Evolutionary conservation across 495 filamentous ascomycete species (phyloP).

Genomic region (Lentithecium fluviatile): DNA sequence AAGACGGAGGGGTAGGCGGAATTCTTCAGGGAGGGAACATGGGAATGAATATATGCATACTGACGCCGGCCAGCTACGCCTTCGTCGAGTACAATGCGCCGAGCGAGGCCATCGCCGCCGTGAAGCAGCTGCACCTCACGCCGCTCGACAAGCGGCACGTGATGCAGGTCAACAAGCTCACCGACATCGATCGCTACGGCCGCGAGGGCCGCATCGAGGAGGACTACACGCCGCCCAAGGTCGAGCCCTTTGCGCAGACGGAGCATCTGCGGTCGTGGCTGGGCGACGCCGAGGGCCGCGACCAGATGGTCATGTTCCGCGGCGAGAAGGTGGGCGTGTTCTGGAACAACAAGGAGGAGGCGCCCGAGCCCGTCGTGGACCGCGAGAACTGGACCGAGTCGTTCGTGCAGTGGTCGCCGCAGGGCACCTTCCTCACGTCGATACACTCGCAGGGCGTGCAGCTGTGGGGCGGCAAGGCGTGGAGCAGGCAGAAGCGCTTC

Average conservation of each 20-base stretch:
- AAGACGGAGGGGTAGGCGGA: conserved; percentile 74
- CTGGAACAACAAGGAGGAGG: conserved; percentile 95
- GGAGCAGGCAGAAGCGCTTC: conserved; percentile 88
- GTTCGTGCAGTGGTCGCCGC: conserved; percentile 96
- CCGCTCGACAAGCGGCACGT: conserved; percentile 95
- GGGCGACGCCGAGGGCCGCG: conserved; percentile 77
- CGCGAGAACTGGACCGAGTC: conserved; percentile 93
- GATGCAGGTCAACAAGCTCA: conserved; percentile 93
- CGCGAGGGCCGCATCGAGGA: conserved; percentile 90
- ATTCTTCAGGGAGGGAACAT: not conserved
- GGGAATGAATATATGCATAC: not conserved
- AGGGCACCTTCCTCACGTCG: conserved; percentile 89
- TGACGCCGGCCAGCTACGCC: conserved; percentile 47
- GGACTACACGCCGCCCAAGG: conserved; percentile 72
- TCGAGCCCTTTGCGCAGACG: conserved; percentile 81
- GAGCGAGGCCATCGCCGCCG: conserved; percentile 82
- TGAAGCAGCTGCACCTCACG: conserved; percentile 76
- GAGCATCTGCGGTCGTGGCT: conserved; percentile 95
- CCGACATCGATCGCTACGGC: conserved; percentile 94
- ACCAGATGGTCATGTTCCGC: conserved; percentile 91
- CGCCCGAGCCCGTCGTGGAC: conserved; percentile 83
- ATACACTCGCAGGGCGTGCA: conserved; percentile 94
- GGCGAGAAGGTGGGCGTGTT: conserved; percentile 88
- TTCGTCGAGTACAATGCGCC: conserved; percentile 96
- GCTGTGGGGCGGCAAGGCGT: conserved; percentile 88